Percentiles rank a stretch among this genome's conserved stretches.
These are phyloP conservation scores for Bryoerythrophyllum caledonicum DNA, from an alignment of 225 moss, liverwort and hornwort genomes.

Conservation along the genomic window DNA sequence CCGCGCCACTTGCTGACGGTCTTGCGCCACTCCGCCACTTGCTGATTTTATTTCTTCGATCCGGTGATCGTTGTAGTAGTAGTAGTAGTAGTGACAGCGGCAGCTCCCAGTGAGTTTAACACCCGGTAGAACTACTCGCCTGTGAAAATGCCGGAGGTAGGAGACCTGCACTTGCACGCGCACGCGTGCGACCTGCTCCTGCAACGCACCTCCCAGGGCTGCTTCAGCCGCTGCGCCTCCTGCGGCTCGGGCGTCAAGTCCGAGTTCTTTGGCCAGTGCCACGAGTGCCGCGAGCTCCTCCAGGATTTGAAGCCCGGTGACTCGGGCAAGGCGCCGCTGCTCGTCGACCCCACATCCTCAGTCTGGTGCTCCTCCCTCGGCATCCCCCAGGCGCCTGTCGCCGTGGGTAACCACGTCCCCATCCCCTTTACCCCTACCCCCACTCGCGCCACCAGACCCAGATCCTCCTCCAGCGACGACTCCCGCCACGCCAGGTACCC, in stretches of 20 bases:
- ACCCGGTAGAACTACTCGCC: no score
- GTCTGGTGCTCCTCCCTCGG: not conserved
- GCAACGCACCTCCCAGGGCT: constrained; percentile 9
- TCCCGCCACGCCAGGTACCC: constrained; percentile 13
- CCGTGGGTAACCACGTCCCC: not conserved
- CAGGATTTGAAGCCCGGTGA: constrained; percentile 27
- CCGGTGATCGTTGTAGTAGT: no score
- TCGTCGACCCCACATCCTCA: not conserved
- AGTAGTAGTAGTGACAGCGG: no score
- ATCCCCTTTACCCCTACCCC: not conserved
- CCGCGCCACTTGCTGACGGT: not conserved
- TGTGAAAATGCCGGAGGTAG: constrained; percentile 30
- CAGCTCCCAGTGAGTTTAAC: no score
- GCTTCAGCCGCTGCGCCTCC: not conserved
- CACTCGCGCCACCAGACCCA: not conserved
- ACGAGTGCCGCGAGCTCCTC: not conserved
- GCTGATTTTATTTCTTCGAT: no score
- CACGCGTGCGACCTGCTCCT: constrained; percentile 9
- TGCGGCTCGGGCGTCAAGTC: not conserved
- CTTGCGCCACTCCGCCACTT: no score
- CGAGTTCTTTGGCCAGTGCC: not conserved
- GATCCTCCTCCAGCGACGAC: constrained; percentile 1
- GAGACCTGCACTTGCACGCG: constrained; percentile 2
- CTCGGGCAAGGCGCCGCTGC: not conserved
- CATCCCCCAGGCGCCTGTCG: not conserved